Evolutionary conservation across 257 asterid species (phyloP), one percentile per base, ranked within the genome.

Genomic region (Rubia yunnanensis): DNA sequence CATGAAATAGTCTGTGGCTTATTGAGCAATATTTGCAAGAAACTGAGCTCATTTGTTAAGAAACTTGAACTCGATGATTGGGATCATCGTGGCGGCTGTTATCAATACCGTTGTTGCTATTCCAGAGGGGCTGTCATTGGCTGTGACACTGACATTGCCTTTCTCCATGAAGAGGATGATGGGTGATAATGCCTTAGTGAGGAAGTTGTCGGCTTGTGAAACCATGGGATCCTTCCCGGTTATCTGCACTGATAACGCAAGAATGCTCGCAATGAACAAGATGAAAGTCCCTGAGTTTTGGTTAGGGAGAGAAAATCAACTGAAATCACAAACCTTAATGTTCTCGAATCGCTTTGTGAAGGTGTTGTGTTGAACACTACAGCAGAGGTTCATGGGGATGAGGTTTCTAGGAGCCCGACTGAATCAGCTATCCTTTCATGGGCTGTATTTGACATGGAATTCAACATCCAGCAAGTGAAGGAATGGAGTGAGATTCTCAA

Each of bases 181-280:
- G 76, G 49, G 24, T 46, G 76, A 72, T 48, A 49, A 72, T 13
- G 76, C 76, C 35, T 30, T 72, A 15, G 76, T 72, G 22, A 56
- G 76, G 5, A 44, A 57, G 10, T 34, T 72, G 5, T 61, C 76
- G 9, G 66, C 76, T 38, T 72, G 76, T 35, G 71, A 72, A 30
- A 72, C 76, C 0, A 72, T 72, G 76, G 76, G 76, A 5, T 72
- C 76, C 3, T 66, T 71, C n/a, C 65, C 76, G 28, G 57, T 67
- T 13, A 72, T 72, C 26, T 72, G 76, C 49, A 65, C 67, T 14
- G 76, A 72, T 34, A 72, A 72, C 65, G 65, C 76, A 13, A 67
- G 76, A 10, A 72, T 71, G 10, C 76, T 72, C 1, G 65, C 76
- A 14, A 17, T 61, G 7, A 72, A 72, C 26, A 53, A 48, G 23